Base-by-base conservation (phyloP, 1,284 basidiomycete species). In the Papiliotrema flavescens region DNA sequence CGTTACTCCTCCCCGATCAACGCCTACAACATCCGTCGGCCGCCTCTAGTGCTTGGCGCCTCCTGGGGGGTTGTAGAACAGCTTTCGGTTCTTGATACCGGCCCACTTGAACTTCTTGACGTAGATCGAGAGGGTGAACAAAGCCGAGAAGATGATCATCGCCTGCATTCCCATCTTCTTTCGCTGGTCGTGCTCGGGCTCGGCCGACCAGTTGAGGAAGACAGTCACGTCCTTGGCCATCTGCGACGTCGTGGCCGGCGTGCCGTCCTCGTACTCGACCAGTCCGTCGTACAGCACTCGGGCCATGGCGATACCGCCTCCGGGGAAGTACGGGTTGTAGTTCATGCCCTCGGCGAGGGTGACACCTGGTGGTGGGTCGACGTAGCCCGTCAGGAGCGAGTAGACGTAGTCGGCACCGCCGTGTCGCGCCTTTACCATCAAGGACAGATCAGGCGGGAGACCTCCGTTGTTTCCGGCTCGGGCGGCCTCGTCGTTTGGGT, bases 201-300 rank as follows among this genome's bases (percentile, higher is more conserved):
- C 96, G 56, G 95, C 84, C 42, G 90, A 89, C 91, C 91, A 96
- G 79, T 84, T 85, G 57, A 98, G 80, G 87, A 98, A 99, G 2
- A 89, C 91, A 40, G 85, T 85, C 49, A 99, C 93, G 70, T 99
- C 96, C 84, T 98, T 98, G 65, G 96, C 94, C 93, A 98, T 95
- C 78, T 98, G 96, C n/a, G 90, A 90, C 11, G 93, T 89, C 47
- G 95, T 98, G 13, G 95, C 90, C 11, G 95, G 92, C 5, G 96
- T 98, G 53, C 90, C 89, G 73, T 98, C 94, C 0, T 90, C 88
- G 75, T 89, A 97, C 78, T 98, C 94, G 56, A 98, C 93, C 43
- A 97, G 76, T 43, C 90, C 93, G 71, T 98, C 94, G 74, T 90
- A 98, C 61, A 99, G 81, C 20, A 97, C 86, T 75, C 95, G 90